Conservation (phyloP, 2,329 filamentous ascomycete genomes). For the Hypoxylon sp. region DNA sequence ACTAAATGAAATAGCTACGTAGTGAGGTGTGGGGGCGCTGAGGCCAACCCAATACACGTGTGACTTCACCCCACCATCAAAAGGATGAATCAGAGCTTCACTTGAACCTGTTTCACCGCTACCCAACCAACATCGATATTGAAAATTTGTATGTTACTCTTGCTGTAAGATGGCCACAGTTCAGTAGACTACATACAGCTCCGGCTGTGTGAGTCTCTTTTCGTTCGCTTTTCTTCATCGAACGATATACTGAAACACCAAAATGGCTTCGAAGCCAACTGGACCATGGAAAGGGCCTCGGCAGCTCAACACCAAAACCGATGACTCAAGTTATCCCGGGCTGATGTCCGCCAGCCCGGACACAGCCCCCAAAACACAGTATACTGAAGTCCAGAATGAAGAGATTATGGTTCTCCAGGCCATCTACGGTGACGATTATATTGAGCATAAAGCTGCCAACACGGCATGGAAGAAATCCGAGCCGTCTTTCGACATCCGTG, state of each 20-base stretch:
- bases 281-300: slow-evolving; percentile 65
- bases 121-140: slow-evolving; percentile 15
- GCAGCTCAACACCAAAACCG: slow-evolving; percentile 57
- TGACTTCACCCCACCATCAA: slow-evolving; percentile 41
- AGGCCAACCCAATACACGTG: slow-evolving; percentile 25
- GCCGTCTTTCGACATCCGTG: slow-evolving; percentile 83
- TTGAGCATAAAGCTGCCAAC: slow-evolving; percentile 77
- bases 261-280: slow-evolving; percentile 68
- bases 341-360: slow-evolving; percentile 62
- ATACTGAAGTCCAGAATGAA: slow-evolving; percentile 87
- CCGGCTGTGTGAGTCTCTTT: slow-evolving; percentile 64
- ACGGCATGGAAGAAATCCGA: slow-evolving; percentile 94
- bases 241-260: slow-evolving; percentile 51
- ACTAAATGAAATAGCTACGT: slow-evolving; percentile 7
- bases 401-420: slow-evolving; percentile 88
- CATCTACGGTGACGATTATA: slow-evolving; percentile 91
- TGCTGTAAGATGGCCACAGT: slow-evolving; percentile 61
- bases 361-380: slow-evolving; percentile 69
- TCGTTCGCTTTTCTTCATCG: slow-evolving; percentile 52
- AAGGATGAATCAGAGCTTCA: slow-evolving; percentile 34
- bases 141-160: slow-evolving; percentile 27
- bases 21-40: slow-evolving; percentile 29
- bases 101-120: slow-evolving; percentile 32
- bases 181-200: slow-evolving; percentile 66
- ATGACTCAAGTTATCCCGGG: slow-evolving; percentile 67